These are phyloP conservation scores for Alopecurus myosuroides DNA, from an alignment of 176 grass and related monocot species.

Conservation along the genomic window DNA sequence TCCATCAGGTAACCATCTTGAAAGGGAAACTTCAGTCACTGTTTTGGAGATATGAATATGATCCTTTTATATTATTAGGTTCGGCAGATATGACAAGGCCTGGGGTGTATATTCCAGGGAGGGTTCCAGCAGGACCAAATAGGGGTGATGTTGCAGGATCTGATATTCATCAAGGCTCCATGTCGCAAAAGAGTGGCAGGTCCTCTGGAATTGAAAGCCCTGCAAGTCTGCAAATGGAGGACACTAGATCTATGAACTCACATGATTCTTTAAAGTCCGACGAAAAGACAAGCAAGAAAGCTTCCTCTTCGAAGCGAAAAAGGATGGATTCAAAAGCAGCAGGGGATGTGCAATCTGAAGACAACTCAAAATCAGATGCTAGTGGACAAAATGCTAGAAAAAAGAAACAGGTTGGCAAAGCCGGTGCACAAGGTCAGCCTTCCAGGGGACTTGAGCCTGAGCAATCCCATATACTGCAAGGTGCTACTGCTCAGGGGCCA, in stretches of 20 bases:
- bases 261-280: constrained; percentile 87
- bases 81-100: constrained; percentile 52
- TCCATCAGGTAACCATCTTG: constrained; percentile 53
- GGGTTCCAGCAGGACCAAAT: constrained; percentile 33
- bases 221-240: constrained; percentile 75
- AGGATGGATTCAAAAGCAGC: constrained; percentile 65
- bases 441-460: constrained; percentile 50
- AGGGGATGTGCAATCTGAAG: constrained; percentile 57
- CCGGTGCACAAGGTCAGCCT: constrained; percentile 44
- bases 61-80: constrained; percentile 33
- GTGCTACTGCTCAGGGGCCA: constrained; percentile 39
- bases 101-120: constrained; percentile 31
- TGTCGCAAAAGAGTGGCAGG: constrained; percentile 64
- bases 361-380: constrained; percentile 72
- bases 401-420: constrained; percentile 62
- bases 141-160: constrained; percentile 42
- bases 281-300: constrained; percentile 78
- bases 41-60: constrained; percentile 18
- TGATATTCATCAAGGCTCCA: constrained; percentile 68
- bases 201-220: constrained; percentile 73
- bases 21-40: constrained; percentile 23
- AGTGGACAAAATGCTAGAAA: constrained; percentile 61
- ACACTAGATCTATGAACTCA: constrained; percentile 87
- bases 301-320: constrained; percentile 75
- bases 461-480: constrained; percentile 54